Base-by-base conservation (phyloP, 225 moss, liverwort and hornwort species). In the Polytrichum commune region DNA sequence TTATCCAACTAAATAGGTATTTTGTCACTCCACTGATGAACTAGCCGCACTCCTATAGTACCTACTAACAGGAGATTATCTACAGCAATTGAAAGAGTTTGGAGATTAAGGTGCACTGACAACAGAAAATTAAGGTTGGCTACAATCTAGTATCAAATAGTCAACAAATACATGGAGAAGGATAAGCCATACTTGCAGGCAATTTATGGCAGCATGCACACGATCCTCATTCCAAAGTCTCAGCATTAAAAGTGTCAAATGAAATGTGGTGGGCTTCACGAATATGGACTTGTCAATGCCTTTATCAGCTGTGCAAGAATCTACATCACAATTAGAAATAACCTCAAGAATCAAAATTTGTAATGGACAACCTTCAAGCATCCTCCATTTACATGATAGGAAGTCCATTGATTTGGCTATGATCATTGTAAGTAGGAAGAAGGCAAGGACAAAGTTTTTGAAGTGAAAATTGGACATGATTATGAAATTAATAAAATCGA, bases 211-310 rank as follows among this genome's bases (percentile, higher is more conserved):
- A 79, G 78, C 84, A 57, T 83, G 72, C 24, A 98, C 84, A 67
- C 92, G 97, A 61, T 92, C 88, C 71, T 90, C 86, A 63, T 79
- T 98, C 97, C 97, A 98, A 46, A 98, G 88, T 79, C 93, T 98
- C 74, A 94, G 66, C 94, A 98, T 98, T 60, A 98, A 77, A 9
- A 93, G 75, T 27, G 97, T 98, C 57, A 98, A 73, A 73, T 98
- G 97, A 73, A 98, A 88, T 26, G 84, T 92, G n/a, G 81, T 58
- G 58, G 92, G 94, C 29, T 74, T 91, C 29, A 91, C 74, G 67
- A 98, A 92, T 69, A 98, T 94, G 61, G 97, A 98, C 69, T 87
- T 80, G 27, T 93, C 80, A 22, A 98, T 88, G 25, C 88, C 91
- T 32, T 79, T 78, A 56, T 66, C 57, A 53, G 68, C 65, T 66